Evolutionary conservation across 176 grass and related monocot species (phyloP).

Genomic region (Musa acuminata): DNA sequence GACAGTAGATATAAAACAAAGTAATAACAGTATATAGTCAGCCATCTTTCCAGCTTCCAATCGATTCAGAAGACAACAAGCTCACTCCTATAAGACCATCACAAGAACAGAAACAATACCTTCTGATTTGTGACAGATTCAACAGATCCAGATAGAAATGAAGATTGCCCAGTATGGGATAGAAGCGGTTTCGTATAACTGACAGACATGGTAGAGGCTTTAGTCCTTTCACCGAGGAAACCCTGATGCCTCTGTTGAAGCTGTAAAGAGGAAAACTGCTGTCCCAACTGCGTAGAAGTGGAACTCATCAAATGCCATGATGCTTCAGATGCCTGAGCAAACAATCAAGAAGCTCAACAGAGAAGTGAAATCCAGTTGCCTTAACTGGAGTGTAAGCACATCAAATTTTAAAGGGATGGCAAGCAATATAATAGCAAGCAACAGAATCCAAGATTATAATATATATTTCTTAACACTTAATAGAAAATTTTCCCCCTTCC

Average conservation of each 20-base stretch:
- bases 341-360: slow-evolving; percentile 2
- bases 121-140: slow-evolving; percentile 54
- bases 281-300: slow-evolving; percentile 52
- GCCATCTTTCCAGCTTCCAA: neutral
- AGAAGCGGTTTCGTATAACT: slow-evolving; percentile 42
- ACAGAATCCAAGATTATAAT: neutral
- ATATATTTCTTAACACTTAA: too few species aligned
- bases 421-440: neutral
- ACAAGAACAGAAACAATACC: slow-evolving; percentile 31
- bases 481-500: too few species aligned
- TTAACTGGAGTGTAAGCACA: neutral
- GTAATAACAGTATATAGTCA: neutral
- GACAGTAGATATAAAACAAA: slow-evolving; percentile 1
- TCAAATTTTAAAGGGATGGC: neutral
- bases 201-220: slow-evolving; percentile 26
- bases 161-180: slow-evolving; percentile 33
- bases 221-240: slow-evolving; percentile 61
- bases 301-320: slow-evolving; percentile 74
- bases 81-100: slow-evolving; percentile 2
- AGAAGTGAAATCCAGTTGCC: neutral
- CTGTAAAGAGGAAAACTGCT: slow-evolving; percentile 54
- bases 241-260: slow-evolving; percentile 68
- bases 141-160: slow-evolving; percentile 31
- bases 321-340: slow-evolving; percentile 55
- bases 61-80: neutral